These are phyloP conservation scores for Botrytis aclada DNA, from an alignment of 2,329 filamentous ascomycete genomes.

Conservation along the genomic window DNA sequence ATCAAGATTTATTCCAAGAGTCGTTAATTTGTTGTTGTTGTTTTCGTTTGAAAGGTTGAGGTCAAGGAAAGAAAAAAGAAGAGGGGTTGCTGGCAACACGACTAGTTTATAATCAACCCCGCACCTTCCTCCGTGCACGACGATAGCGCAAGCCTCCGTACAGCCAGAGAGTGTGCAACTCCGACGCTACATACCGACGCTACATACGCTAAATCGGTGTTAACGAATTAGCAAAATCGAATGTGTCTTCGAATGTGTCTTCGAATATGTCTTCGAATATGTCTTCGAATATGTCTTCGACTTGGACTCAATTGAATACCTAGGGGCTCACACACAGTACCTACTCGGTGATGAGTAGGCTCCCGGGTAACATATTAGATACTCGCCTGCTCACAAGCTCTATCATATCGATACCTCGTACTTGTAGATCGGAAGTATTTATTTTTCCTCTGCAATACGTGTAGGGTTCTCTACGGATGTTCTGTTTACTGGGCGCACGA, in stretches of 20 bases:
- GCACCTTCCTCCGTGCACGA: background rate
- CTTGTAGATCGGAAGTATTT: background rate
- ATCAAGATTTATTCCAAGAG: too few species aligned
- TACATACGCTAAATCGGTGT: background rate
- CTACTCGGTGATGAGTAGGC: background rate
- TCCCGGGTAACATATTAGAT: background rate
- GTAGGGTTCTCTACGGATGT: background rate
- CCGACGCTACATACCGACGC: background rate
- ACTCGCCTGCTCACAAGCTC: background rate
- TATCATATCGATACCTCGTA: background rate
- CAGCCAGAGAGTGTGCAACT: background rate
- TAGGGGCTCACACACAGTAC: background rate
- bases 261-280: background rate
- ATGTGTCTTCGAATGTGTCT: background rate
- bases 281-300: background rate
- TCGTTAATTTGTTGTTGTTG: background rate
- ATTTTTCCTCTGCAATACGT: background rate
- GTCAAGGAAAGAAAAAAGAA: background rate
- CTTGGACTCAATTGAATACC: background rate
- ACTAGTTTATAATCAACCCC: background rate
- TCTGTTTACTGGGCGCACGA: background rate
- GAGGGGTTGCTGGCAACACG: background rate
- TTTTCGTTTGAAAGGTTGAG: too few species aligned
- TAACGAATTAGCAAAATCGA: background rate
- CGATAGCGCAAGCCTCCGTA: background rate